phyloP scores from a whole-genome alignment of 2,329 filamentous ascomycete genomes.

The Trichoderma simmonsii region DNA sequence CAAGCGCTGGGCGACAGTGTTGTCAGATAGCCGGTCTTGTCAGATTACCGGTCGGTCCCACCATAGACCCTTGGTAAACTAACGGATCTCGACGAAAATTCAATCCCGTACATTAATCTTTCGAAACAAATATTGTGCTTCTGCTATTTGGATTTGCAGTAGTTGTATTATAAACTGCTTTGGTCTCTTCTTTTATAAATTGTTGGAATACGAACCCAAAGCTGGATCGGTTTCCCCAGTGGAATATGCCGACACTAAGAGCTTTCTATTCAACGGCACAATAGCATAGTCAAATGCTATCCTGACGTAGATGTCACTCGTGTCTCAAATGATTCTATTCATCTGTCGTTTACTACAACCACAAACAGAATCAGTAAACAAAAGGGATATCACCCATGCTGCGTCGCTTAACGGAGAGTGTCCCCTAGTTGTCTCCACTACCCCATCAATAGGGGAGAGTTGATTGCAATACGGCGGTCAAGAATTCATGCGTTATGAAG shows the following conservation, averaged over 20 bases:
- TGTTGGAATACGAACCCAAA: not conserved
- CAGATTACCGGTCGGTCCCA: not conserved
- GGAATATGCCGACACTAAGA: not conserved
- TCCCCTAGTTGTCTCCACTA: not conserved
- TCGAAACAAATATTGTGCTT: not conserved
- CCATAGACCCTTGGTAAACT: not conserved
- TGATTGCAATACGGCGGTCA: not conserved
- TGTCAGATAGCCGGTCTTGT: not conserved
- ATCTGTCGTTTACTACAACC: not conserved
- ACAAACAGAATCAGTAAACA: not conserved
- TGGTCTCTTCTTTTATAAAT: not conserved
- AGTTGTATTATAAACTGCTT: not conserved
- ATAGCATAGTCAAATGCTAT: not conserved
- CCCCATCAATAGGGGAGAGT: not conserved
- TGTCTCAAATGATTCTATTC: not conserved
- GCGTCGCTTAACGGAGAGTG: not conserved
- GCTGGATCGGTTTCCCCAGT: not conserved
- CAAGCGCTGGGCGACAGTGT: not conserved
- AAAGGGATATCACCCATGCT: not conserved
- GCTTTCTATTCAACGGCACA: not conserved
- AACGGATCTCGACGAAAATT: too few species aligned
- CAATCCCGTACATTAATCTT: too few species aligned
- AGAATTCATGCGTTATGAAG: not conserved
- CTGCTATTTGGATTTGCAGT: not conserved
- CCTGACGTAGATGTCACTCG: not conserved